These are phyloP conservation scores for Colletotrichum australisinense DNA, from an alignment of 2,329 filamentous ascomycete species.

Conservation along the genomic window DNA sequence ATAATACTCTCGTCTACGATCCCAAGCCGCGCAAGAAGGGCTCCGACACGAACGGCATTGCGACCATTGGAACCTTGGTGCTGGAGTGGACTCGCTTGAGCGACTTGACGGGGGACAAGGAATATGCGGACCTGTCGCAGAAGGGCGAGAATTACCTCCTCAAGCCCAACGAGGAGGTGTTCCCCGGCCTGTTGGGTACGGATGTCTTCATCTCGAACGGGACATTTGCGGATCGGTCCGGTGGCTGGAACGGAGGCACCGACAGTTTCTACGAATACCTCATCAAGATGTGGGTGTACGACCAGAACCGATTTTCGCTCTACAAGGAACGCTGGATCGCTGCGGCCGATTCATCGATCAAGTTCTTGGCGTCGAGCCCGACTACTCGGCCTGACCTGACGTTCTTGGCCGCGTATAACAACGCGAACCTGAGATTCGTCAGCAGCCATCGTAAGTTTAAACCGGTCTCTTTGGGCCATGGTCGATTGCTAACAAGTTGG, in stretches of 20 bases:
- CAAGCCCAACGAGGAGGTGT: constrained; percentile 75
- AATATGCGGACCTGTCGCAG: constrained; percentile 75
- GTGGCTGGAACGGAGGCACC: constrained; percentile 81
- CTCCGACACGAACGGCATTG: constrained; percentile 74
- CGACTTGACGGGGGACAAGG: constrained; percentile 75
- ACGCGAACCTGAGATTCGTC: constrained; percentile 53
- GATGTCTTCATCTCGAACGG: constrained; percentile 74
- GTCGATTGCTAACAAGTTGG: constrained; percentile 48
- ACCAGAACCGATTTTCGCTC: constrained; percentile 68
- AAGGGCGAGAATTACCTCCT: constrained; percentile 78
- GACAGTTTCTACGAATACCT: constrained; percentile 92
- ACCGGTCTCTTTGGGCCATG: constrained; percentile 6
- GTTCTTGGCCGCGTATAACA: constrained; percentile 72
- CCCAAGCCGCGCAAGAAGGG: constrained; percentile 61
- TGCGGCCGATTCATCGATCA: constrained; percentile 81
- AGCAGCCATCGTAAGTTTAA: constrained; percentile 62
- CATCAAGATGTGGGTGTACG: constrained; percentile 91
- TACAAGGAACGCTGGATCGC: constrained; percentile 82
- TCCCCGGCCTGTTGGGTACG: constrained; percentile 80
- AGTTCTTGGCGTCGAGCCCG: constrained; percentile 75
- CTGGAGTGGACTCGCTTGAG: constrained; percentile 87
- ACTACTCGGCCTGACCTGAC: constrained; percentile 73
- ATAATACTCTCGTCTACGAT: constrained; percentile 73
- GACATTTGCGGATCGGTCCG: constrained; percentile 71
- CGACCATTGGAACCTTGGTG: constrained; percentile 81